Conservation (phyloP, 2,329 filamentous ascomycete genomes). For the Westerdykella aurantiaca region DNA sequence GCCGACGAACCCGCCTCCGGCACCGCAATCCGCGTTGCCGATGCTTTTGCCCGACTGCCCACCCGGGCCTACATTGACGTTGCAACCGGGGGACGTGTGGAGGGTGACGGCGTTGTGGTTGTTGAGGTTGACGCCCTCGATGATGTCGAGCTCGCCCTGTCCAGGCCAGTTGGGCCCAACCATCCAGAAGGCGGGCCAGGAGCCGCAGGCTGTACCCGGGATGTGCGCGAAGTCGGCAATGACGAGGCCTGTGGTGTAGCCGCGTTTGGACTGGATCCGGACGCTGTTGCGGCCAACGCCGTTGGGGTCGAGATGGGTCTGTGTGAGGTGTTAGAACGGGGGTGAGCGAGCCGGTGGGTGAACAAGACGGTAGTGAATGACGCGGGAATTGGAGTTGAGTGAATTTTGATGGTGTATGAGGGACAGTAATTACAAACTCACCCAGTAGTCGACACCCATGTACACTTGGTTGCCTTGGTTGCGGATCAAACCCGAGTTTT, state of each 20-base stretch:
- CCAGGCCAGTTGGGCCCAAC: constrained; percentile 38
- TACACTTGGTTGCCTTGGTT: constrained; percentile 33
- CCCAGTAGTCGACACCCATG: constrained; percentile 34
- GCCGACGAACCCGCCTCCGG: constrained; percentile 28
- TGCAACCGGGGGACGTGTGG: constrained; percentile 34
- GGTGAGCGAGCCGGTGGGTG: background rate
- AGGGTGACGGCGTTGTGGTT: constrained; percentile 35
- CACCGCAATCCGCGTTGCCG: constrained; percentile 33
- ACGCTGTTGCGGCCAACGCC: constrained; percentile 34
- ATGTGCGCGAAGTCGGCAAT: constrained; percentile 39
- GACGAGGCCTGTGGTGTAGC: constrained; percentile 34
- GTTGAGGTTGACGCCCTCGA: constrained; percentile 37
- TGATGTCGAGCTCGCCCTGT: constrained; percentile 33
- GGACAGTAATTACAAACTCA: background rate
- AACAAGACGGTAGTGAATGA: background rate
- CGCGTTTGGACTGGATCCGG: constrained; percentile 31
- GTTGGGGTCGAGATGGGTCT: constrained; percentile 24
- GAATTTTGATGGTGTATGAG: too few species aligned
- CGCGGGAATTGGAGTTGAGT: too few species aligned
- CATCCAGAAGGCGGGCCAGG: constrained; percentile 40
- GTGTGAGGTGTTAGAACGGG: constrained; percentile 1
- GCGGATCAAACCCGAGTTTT: constrained; percentile 27
- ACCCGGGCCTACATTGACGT: constrained; percentile 25
- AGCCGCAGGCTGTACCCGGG: constrained; percentile 34
- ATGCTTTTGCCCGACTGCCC: constrained; percentile 28